Conservation (phyloP, 129 eudicot species). For the Heracleum sosnowskyi region DNA sequence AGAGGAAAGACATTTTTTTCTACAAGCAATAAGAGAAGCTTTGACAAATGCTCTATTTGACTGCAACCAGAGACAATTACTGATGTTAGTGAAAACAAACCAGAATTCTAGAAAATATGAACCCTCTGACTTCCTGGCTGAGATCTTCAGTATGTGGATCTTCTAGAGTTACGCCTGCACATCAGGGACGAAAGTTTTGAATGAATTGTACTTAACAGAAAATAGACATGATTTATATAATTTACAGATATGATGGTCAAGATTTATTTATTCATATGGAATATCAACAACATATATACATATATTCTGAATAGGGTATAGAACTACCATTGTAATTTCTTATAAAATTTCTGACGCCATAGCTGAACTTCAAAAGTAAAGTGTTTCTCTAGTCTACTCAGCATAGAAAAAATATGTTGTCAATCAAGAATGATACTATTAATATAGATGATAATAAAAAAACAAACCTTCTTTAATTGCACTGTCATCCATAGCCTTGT, state of each 20-base stretch:
- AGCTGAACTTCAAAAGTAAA: neutral
- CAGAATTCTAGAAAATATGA: conserved; percentile 84
- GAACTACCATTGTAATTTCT: neutral
- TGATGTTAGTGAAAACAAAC: conserved; percentile 32
- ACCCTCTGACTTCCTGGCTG: conserved; percentile 97
- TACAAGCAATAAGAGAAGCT: neutral
- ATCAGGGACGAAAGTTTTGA: conserved; percentile 9
- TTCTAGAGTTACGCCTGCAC: conserved; percentile 87
- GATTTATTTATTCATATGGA: neutral
- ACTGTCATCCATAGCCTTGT: conserved; percentile 98
- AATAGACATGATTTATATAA: neutral
- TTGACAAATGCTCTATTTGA: neutral
- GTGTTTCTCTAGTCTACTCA: neutral
- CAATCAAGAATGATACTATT: neutral
- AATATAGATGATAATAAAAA: too few relatives aligned
- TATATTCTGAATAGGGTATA: neutral
- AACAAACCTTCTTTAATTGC: conserved; percentile 67
- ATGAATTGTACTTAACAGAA: neutral
- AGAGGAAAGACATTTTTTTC: neutral
- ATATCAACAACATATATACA: neutral
- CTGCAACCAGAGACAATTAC: conserved; percentile 1
- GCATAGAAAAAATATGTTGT: neutral
- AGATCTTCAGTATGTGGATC: conserved; percentile 98
- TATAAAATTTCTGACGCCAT: neutral
- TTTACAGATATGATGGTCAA: neutral